Percentiles rank a stretch among this genome's conserved stretches.
Evolutionary conservation across 2,329 filamentous ascomycete species (phyloP).

Genomic region (Exophiala spinifera): DNA sequence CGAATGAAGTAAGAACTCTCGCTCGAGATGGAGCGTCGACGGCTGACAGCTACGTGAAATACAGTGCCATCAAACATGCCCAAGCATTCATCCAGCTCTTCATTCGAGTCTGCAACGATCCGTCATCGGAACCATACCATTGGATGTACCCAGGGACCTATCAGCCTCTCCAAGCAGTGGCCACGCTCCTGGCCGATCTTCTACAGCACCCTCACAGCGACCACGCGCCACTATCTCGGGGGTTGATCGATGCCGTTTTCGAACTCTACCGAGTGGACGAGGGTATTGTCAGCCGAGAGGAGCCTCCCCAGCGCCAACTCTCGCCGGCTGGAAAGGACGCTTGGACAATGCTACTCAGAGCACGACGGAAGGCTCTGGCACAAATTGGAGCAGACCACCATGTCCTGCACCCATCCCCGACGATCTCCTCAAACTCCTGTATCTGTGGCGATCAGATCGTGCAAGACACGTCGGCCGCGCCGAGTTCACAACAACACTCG

Average conservation of each 20-base stretch:
- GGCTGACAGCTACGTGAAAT: background rate
- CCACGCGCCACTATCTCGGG: conserved; percentile 23
- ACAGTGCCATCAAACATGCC: conserved; percentile 28
- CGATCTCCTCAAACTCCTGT: conserved; percentile 15
- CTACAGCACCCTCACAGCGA: conserved; percentile 25
- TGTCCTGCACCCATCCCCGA: conserved; percentile 18
- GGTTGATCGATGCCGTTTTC: conserved; percentile 26
- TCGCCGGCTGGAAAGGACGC: conserved; percentile 22
- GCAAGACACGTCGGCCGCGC: background rate
- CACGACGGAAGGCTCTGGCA: conserved; percentile 21
- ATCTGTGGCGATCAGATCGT: conserved; percentile 22
- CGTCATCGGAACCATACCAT: conserved; percentile 24
- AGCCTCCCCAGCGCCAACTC: conserved; percentile 21
- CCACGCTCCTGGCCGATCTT: conserved; percentile 27
- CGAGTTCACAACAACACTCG: background rate
- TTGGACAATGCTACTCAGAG: conserved; percentile 22
- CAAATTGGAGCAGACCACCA: conserved; percentile 23
- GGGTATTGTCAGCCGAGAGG: conserved; percentile 20
- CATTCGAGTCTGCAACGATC: conserved; percentile 26
- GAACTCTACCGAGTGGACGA: conserved; percentile 26
- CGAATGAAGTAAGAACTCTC: conserved; percentile 13
- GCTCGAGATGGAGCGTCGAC: background rate
- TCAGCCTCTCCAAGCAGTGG: conserved; percentile 26
- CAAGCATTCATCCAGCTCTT: conserved; percentile 29
- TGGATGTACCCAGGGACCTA: conserved; percentile 31